Evolutionary conservation across 495 filamentous ascomycete species (phyloP).

Genomic region (Annulohypoxylon nitens): DNA sequence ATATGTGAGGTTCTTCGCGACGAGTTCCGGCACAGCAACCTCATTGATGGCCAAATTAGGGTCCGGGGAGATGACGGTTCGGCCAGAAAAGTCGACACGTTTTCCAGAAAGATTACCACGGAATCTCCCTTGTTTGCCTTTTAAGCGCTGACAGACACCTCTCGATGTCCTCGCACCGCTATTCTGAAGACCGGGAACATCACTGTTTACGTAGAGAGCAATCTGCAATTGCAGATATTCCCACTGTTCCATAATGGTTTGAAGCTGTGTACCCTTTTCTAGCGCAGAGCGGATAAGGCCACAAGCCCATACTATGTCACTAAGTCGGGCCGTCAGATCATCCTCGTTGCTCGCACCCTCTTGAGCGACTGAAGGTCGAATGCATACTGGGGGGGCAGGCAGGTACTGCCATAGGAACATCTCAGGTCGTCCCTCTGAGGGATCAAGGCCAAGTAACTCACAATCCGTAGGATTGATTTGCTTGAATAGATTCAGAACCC

Average conservation of each 20-base stretch:
- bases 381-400: constrained; percentile 91
- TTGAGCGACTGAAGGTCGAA: constrained; percentile 92
- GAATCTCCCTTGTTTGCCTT: constrained; percentile 97
- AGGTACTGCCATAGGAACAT: constrained; percentile 99
- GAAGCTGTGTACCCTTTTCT: constrained; percentile 81
- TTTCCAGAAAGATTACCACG: constrained; percentile 97
- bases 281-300: constrained; percentile 83
- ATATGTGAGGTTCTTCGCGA: constrained; percentile 95
- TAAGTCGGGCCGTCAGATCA: constrained; percentile 92
- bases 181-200: constrained; percentile 89
- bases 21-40: constrained; percentile 88
- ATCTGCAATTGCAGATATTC: constrained; percentile 95
- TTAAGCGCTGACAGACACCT: constrained; percentile 93
- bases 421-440: constrained; percentile 87
- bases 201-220: constrained; percentile 97
- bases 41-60: constrained; percentile 94
- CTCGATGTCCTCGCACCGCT: constrained; percentile 82
- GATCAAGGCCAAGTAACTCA: constrained; percentile 89
- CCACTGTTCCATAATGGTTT: constrained; percentile 98
- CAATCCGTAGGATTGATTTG: constrained; percentile 87
- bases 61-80: constrained; percentile 97
- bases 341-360: constrained; percentile 94
- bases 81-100: constrained; percentile 97
- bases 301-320: constrained; percentile 93
- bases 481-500: constrained; percentile 90